Conservation (phyloP, 1,284 basidiomycete species). For the Amylostereum areolatum region DNA sequence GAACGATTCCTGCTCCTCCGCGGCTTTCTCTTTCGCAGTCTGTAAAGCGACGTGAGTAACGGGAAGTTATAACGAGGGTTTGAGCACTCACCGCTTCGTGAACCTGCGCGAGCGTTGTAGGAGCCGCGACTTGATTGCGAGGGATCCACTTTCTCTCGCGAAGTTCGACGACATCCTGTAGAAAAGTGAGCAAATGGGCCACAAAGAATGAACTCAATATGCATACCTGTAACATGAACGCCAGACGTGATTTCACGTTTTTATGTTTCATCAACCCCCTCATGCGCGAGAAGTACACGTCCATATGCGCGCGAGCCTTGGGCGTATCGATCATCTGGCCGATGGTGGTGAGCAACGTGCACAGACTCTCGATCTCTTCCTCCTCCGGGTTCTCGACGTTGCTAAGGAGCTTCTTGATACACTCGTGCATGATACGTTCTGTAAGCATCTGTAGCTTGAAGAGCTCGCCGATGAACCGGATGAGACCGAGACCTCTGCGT, state of each 20-base stretch:
- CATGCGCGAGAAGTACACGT: slow-evolving; percentile 90
- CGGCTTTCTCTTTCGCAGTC: slow-evolving; percentile 68
- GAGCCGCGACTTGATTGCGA: slow-evolving; percentile 71
- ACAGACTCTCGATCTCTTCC: slow-evolving; percentile 94
- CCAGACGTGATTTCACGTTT: slow-evolving; percentile 80
- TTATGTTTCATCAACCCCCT: slow-evolving; percentile 67
- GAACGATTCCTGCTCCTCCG: slow-evolving; percentile 50
- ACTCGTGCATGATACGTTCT: slow-evolving; percentile 92
- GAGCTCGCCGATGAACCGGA: slow-evolving; percentile 95
- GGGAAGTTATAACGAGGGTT: background rate
- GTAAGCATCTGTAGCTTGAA: slow-evolving; percentile 96
- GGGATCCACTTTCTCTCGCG: slow-evolving; percentile 79
- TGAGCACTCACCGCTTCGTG: slow-evolving; percentile 71
- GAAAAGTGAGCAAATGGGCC: no score
- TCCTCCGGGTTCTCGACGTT: slow-evolving; percentile 93
- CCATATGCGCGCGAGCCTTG: slow-evolving; percentile 80
- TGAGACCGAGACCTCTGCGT: slow-evolving; percentile 90
- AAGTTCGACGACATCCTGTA: slow-evolving; percentile 69
- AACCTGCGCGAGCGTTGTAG: slow-evolving; percentile 85
- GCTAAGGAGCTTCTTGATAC: slow-evolving; percentile 86
- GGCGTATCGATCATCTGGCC: slow-evolving; percentile 74
- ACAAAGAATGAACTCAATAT: no score
- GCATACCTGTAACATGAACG: slow-evolving; percentile 88
- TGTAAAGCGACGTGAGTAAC: slow-evolving; percentile 20
- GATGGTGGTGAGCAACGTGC: slow-evolving; percentile 86